Base-by-base conservation (phyloP, 495 filamentous ascomycete genomes). In the Pyrenopolyporus hunteri region DNA sequence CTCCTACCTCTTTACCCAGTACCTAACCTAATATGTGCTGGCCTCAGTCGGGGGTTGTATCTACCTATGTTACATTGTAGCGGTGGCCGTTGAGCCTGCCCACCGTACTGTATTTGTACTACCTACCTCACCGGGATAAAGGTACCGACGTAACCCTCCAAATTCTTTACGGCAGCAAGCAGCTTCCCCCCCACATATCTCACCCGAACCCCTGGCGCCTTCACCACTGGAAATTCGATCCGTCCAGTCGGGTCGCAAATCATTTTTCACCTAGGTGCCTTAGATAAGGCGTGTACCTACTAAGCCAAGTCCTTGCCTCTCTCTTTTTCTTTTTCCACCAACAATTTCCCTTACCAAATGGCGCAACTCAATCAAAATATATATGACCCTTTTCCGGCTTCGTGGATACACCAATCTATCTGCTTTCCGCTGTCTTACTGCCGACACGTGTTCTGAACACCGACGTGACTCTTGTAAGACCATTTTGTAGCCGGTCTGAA, bases 171-270 rank as follows among this genome's bases (percentile, higher is more conserved):
- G 26, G 23, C 23, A 51, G 55, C 46, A 50, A 50, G 37, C 36
- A 49, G 29, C 29, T 51, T 22, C 14, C 23, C 47, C 59, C 60
- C 52, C 60, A 64, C 53, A 43, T 25, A 53, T 28, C 55, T 55
- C 13, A 59, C 49, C 62, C 62, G 44, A 35, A 33, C 56, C 62
- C 55, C 37, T 56, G 62, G 62, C 62, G 59, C 62, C 8, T 22
- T 56, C 50, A 51, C 47, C 29, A 65, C 58, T 65, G 49, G 62
- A 32, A 46, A 50, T 45, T 45, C 6, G 42, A 45, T 28, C 62
- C 62, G 20, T 51, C 17, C 62, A 17, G 26, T 55, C 62, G 62
- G 62, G 62, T 50, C 62, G 60, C 51, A 56, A 59, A 59, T 56
- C 48, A 64, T 55, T 64, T 46, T 42, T 11, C 42, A 19, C 26